phyloP scores from a whole-genome alignment of 257 asterid genomes.

The Anisodus tanguticus region DNA sequence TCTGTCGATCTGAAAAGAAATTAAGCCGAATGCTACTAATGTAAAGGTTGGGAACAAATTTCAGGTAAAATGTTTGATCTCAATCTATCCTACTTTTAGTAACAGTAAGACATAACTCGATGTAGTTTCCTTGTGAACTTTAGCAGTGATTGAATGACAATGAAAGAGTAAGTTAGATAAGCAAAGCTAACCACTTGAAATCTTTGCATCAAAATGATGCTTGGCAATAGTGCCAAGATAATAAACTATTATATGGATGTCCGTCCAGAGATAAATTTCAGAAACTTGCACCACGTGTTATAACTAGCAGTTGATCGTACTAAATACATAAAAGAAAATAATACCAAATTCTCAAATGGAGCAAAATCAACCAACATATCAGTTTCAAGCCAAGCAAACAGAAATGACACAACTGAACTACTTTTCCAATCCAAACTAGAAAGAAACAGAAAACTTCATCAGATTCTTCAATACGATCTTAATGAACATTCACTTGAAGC shows the following conservation, averaged over 20 bases:
- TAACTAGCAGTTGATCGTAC: neutral
- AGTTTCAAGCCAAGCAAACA: neutral
- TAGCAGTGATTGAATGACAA: neutral
- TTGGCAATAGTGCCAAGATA: neutral
- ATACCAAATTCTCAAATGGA: neutral
- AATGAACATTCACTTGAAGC: slow-evolving; percentile 22
- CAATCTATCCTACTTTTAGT: slow-evolving; percentile 8
- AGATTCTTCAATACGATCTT: neutral
- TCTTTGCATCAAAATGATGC: neutral
- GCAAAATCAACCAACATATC: neutral
- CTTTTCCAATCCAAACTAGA: slow-evolving; percentile 10
- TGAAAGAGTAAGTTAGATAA: neutral
- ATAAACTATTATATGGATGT: neutral
- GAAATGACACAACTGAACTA: neutral
- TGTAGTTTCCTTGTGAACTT: neutral
- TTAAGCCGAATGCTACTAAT: neutral
- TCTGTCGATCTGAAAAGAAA: slow-evolving; percentile 76
- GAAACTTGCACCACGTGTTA: neutral
- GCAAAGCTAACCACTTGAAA: slow-evolving; percentile 8
- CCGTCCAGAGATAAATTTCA: neutral
- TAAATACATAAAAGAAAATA: neutral
- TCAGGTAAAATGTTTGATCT: neutral
- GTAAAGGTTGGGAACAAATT: neutral
- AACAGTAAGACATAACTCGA: neutral
- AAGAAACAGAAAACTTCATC: neutral